Conservation (phyloP, 306 rosid genomes). For the Hippophae gyantsensis region DNA sequence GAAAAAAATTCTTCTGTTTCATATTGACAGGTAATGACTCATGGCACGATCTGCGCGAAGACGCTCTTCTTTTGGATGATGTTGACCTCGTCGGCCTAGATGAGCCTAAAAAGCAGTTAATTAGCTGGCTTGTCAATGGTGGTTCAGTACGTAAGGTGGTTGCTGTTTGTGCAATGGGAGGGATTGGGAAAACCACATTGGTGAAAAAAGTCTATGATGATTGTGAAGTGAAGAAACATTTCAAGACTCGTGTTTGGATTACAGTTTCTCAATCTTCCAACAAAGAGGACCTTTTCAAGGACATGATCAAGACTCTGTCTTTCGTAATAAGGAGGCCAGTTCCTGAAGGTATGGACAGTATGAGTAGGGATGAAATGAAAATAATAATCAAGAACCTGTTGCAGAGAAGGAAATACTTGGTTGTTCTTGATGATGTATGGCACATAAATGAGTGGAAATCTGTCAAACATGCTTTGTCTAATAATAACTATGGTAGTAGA, state of each 20-base stretch:
- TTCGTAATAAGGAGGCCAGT: slow-evolving; percentile 16
- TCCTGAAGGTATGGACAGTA: slow-evolving; percentile 35
- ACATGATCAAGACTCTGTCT: slow-evolving; percentile 26
- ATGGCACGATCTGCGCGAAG: slow-evolving; percentile 36
- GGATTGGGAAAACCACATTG: slow-evolving; percentile 56
- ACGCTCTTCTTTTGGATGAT: slow-evolving; percentile 56
- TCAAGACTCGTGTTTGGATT: slow-evolving; percentile 48
- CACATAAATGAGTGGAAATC: slow-evolving; percentile 45
- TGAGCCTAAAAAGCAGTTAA: slow-evolving; percentile 31
- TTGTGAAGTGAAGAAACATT: slow-evolving; percentile 36
- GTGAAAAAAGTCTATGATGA: slow-evolving; percentile 55
- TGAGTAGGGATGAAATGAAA: slow-evolving; percentile 26
- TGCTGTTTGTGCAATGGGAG: slow-evolving; percentile 59
- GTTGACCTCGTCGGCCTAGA: slow-evolving; percentile 59
- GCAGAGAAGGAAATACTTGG: slow-evolving; percentile 38
- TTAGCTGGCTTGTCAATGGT: slow-evolving; percentile 30
- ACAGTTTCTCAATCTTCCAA: slow-evolving; percentile 44
- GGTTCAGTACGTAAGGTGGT: slow-evolving; percentile 28
- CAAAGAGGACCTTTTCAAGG: slow-evolving; percentile 36
- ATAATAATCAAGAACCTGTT: slow-evolving; percentile 29
- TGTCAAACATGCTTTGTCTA: slow-evolving; percentile 44
- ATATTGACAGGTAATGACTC: slow-evolving; percentile 1
- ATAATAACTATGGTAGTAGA: slow-evolving; percentile 36
- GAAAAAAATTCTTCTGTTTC: no score
- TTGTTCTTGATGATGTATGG: slow-evolving; percentile 60